A percentile compares a stretch with the other conserved stretches of the same genome.
Conservation (phyloP, 352 stramenopile genomes). For the Pythium myriotylum region DNA sequence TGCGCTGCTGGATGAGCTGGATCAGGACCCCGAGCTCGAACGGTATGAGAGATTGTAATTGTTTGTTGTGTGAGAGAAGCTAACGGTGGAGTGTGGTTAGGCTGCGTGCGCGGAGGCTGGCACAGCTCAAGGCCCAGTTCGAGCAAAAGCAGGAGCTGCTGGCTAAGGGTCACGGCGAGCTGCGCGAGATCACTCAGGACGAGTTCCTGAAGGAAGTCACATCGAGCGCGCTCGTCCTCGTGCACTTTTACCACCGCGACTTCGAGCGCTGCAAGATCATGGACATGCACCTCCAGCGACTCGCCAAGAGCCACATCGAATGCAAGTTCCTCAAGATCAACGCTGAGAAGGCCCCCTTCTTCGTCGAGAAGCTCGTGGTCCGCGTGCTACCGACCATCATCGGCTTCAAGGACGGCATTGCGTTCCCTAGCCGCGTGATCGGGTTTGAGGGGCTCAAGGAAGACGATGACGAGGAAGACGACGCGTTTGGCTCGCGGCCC, state of each 20-base stretch:
- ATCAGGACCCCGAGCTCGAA: constrained; percentile 81
- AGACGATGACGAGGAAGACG: constrained; percentile 58
- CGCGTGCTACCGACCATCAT: constrained; percentile 94
- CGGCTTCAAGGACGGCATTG: constrained; percentile 92
- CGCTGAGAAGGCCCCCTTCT: constrained; percentile 94
- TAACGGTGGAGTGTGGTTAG: constrained; percentile 22
- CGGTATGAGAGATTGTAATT: constrained; percentile 32
- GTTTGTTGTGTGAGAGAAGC: not conserved
- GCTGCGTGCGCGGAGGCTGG: constrained; percentile 81
- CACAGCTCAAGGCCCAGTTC: constrained; percentile 65
- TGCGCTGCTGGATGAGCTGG: constrained; percentile 62
- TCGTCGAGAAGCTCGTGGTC: constrained; percentile 93
- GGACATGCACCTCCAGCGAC: constrained; percentile 85
- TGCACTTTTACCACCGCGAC: constrained; percentile 97
- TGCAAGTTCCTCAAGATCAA: constrained; percentile 96
- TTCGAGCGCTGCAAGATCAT: constrained; percentile 98
- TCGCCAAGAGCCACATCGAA: constrained; percentile 79
- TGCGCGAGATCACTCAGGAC: constrained; percentile 93
- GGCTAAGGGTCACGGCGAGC: constrained; percentile 79
- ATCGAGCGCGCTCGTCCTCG: constrained; percentile 71
- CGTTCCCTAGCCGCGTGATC: constrained; percentile 85
- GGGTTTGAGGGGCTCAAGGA: constrained; percentile 94
- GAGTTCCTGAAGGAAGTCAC: constrained; percentile 96
- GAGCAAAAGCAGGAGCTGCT: constrained; percentile 63
- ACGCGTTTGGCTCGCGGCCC: constrained; percentile 42